Conservation (phyloP, 176 grass and related monocot species). For the Rhynchospora pubera region DNA sequence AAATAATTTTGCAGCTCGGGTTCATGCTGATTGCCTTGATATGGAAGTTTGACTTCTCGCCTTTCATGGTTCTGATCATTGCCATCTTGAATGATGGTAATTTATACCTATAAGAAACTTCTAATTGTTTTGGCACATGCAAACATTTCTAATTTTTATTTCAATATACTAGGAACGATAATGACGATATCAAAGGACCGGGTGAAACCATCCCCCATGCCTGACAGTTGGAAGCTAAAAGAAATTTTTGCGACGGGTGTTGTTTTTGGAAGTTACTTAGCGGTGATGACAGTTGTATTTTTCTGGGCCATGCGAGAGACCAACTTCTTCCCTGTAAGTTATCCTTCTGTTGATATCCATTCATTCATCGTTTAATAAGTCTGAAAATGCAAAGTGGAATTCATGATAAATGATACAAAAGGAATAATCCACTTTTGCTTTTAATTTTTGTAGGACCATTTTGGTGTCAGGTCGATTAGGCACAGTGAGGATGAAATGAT, state of each 20-base stretch:
- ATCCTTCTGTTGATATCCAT: background rate
- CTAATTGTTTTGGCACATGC: background rate
- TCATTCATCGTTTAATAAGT: background rate
- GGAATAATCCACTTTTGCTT: background rate
- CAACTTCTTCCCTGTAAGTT: constrained; percentile 64
- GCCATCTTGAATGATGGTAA: constrained; percentile 93
- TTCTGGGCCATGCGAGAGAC: constrained; percentile 91
- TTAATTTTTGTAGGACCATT: constrained; percentile 37
- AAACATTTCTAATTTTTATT: background rate
- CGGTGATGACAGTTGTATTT: constrained; percentile 86
- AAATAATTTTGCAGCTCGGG: constrained; percentile 46
- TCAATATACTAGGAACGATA: constrained; percentile 55
- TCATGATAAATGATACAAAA: background rate
- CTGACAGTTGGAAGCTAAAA: constrained; percentile 91
- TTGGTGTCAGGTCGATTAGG: constrained; percentile 49
- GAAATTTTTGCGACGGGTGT: constrained; percentile 93
- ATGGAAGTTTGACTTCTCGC: constrained; percentile 97
- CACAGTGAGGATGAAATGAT: constrained; percentile 49
- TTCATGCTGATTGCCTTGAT: constrained; percentile 96
- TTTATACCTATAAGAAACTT: background rate
- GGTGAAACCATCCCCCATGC: constrained; percentile 78
- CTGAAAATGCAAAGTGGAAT: background rate
- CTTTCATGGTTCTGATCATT: constrained; percentile 96
- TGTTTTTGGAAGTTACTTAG: constrained; percentile 78
- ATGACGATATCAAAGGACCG: constrained; percentile 99